Conservation (phyloP, 192 early-diverging fungal genomes). For the Backusella westeae region DNA sequence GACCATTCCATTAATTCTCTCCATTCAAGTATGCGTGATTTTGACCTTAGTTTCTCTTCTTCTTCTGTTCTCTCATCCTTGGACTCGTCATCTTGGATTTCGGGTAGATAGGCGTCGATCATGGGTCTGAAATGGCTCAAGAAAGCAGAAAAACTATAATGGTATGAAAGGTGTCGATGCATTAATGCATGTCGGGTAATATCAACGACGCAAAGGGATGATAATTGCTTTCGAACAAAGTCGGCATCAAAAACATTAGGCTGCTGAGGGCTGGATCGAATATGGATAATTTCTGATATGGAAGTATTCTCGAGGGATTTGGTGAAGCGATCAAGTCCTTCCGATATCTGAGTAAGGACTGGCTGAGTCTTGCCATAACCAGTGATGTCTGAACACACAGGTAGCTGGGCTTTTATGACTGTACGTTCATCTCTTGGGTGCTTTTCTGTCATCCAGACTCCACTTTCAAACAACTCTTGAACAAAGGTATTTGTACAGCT, state of each 20-base stretch:
- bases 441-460: conserved; percentile 62
- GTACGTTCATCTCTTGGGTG: conserved; percentile 70
- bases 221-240: conserved; percentile 66
- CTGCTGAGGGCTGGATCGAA: conserved; percentile 60
- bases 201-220: conserved; percentile 60
- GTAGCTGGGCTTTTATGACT: conserved; percentile 73
- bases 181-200: conserved; percentile 54
- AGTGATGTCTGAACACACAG: conserved; percentile 51
- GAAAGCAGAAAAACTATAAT: conserved; percentile 70
- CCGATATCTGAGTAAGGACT: background rate
- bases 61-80: conserved; percentile 14
- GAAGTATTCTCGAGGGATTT: conserved; percentile 19
- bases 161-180: conserved; percentile 58
- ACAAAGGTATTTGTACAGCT: conserved; percentile 62
- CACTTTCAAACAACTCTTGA: conserved; percentile 61
- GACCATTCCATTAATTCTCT: conserved; percentile 31
- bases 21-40: conserved; percentile 7
- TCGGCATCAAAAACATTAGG: conserved; percentile 51
- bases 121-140: conserved; percentile 64
- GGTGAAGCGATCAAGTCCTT: background rate
- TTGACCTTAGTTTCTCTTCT: conserved; percentile 17
- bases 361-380: background rate
- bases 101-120: conserved; percentile 17
- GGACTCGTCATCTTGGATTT: background rate
- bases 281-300: conserved; percentile 79